Conservation (phyloP, 352 stramenopile species). For the Pythium biforme region DNA sequence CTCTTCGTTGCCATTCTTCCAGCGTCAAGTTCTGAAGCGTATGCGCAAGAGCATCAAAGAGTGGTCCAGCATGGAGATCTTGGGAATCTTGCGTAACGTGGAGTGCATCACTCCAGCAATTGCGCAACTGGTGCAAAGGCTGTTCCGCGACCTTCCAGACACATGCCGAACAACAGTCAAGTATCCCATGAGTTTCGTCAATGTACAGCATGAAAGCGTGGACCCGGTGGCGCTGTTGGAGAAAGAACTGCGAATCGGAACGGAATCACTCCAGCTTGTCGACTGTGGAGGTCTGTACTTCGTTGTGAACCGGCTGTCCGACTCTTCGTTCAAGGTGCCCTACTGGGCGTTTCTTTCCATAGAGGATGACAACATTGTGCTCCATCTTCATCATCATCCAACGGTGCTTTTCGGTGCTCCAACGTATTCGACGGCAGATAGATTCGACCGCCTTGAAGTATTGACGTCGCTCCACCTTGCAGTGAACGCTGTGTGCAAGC, state of each 20-base stretch:
- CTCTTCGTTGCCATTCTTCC: constrained; percentile 66
- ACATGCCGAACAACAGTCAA: constrained; percentile 58
- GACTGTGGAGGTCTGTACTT: constrained; percentile 70
- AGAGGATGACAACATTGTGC: constrained; percentile 39
- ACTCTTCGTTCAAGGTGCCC: constrained; percentile 44
- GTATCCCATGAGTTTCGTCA: constrained; percentile 75
- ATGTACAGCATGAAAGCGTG: constrained; percentile 52
- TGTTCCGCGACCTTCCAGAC: constrained; percentile 70
- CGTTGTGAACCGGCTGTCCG: constrained; percentile 32
- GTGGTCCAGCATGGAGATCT: constrained; percentile 80
- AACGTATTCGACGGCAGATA: neutral
- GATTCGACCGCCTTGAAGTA: constrained; percentile 54
- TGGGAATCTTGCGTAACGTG: constrained; percentile 68
- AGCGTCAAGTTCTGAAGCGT: constrained; percentile 66
- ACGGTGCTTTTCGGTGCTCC: neutral
- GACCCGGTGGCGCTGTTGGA: constrained; percentile 64
- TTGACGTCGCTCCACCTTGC: constrained; percentile 75
- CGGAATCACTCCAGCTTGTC: constrained; percentile 44
- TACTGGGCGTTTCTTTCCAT: constrained; percentile 84
- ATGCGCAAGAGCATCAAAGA: constrained; percentile 79
- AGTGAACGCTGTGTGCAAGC: constrained; percentile 63
- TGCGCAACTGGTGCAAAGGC: constrained; percentile 56
- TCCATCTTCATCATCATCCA: constrained; percentile 63
- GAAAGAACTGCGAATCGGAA: constrained; percentile 47
- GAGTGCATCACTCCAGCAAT: constrained; percentile 69